Evolutionary conservation across 441 rosid genomes (phyloP).

Genomic region (Corymbia calophylla): DNA sequence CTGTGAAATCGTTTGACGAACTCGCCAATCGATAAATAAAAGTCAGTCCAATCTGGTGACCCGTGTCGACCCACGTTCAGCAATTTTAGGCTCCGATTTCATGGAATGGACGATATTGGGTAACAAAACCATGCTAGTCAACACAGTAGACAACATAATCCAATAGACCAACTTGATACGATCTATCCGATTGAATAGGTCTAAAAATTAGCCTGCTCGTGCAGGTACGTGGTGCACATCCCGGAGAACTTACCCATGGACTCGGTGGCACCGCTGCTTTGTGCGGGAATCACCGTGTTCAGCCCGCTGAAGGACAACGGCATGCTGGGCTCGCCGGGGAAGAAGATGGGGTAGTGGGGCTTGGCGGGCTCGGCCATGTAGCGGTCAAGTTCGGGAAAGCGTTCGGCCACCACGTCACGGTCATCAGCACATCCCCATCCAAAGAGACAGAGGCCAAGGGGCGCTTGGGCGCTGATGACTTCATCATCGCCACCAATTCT

Average conservation of each 20-base stretch:
- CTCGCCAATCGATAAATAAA: background rate
- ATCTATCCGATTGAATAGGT: background rate
- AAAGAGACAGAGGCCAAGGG: slow-evolving; percentile 54
- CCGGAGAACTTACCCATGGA: slow-evolving; percentile 21
- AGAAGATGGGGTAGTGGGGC: slow-evolving; percentile 50
- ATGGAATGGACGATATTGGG: background rate
- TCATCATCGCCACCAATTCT: slow-evolving; percentile 42
- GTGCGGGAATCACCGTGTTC: slow-evolving; percentile 27
- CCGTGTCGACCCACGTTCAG: background rate
- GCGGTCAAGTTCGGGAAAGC: slow-evolving; percentile 72
- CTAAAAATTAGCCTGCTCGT: background rate
- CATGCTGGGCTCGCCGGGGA: slow-evolving; percentile 27
- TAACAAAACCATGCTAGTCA: background rate
- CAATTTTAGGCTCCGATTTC: background rate
- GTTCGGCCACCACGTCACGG: slow-evolving; percentile 64
- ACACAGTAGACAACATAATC: background rate
- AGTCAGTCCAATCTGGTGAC: background rate
- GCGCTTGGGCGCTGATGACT: slow-evolving; percentile 55
- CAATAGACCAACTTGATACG: background rate
- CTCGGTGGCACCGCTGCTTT: slow-evolving; percentile 9
- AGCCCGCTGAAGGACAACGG: slow-evolving; percentile 25
- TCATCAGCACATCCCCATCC: slow-evolving; percentile 58
- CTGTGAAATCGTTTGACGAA: background rate
- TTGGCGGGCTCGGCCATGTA: slow-evolving; percentile 72
- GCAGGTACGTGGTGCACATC: slow-evolving; percentile 10